phyloP scores from a whole-genome alignment of 1,139 yeast genomes.

The Saccharomyces uvarum region DNA sequence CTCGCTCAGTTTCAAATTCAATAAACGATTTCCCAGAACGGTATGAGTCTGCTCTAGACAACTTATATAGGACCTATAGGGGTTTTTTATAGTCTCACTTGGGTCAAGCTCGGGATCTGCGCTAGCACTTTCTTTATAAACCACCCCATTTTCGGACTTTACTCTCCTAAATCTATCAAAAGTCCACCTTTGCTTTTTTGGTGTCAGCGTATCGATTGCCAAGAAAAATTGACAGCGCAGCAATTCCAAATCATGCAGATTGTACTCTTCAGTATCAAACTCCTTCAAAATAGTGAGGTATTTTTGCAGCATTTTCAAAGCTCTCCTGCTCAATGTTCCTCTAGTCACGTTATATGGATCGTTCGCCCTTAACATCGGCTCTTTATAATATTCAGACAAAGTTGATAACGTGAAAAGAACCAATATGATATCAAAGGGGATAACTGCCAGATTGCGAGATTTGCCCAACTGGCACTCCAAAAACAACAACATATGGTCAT shows the following conservation, averaged over 20 bases:
- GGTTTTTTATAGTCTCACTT: constrained; percentile 7
- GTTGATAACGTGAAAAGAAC: constrained; percentile 25
- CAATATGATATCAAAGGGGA: constrained; percentile 26
- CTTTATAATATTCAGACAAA: constrained; percentile 19
- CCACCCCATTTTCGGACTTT: constrained; percentile 5
- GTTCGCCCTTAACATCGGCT: constrained; percentile 12
- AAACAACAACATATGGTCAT: constrained; percentile 21
- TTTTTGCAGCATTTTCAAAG: constrained; percentile 16
- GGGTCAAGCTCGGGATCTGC: constrained; percentile 5
- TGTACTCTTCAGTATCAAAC: constrained; percentile 15
- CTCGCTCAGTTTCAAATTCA: constrained; percentile 15
- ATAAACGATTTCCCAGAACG: constrained; percentile 19
- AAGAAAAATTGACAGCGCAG: constrained; percentile 29
- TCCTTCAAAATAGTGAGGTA: constrained; percentile 13
- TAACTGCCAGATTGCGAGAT: constrained; percentile 10
- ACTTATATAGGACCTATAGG: constrained; percentile 24
- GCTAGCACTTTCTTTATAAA: constrained; percentile 4
- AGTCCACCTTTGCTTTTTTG: constrained; percentile 9
- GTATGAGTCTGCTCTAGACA: constrained; percentile 16
- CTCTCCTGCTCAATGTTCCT: constrained; percentile 16
- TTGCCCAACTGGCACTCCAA: constrained; percentile 19
- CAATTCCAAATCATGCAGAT: constrained; percentile 21
- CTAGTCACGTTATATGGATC: constrained; percentile 26
- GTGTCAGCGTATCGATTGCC: constrained; percentile 19
- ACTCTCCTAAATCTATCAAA: constrained; percentile 3